phyloP scores from a whole-genome alignment of 2,329 filamentous ascomycete genomes.

The Trichoderma pleuroti region DNA sequence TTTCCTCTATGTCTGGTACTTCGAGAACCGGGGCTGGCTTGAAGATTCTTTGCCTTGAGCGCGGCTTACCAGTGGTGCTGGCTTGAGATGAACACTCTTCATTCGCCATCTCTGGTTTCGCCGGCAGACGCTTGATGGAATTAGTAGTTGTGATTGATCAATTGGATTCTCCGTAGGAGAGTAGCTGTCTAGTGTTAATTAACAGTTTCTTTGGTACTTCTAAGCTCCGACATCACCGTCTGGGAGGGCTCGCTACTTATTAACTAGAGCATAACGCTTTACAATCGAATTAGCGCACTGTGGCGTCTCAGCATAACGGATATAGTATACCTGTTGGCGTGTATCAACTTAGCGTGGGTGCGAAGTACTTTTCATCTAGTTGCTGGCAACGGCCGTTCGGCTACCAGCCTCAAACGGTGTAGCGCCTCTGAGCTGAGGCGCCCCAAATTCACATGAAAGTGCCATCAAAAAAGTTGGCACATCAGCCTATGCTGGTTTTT shows the following conservation, averaged over 20 bases:
- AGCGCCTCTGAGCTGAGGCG: not conserved
- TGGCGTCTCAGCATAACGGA: not conserved
- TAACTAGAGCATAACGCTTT: constrained; percentile 8
- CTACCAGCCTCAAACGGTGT: not conserved
- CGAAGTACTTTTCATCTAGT: not conserved
- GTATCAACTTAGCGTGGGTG: not conserved
- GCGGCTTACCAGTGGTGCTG: constrained; percentile 23
- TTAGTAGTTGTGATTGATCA: no score
- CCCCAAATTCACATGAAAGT: not conserved
- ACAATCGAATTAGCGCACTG: not conserved
- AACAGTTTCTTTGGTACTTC: not conserved
- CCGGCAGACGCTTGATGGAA: not conserved
- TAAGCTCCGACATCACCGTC: not conserved
- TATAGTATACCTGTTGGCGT: not conserved
- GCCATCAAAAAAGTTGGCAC: not conserved
- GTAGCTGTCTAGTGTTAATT: not conserved
- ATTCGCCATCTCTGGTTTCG: not conserved
- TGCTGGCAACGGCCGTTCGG: not conserved
- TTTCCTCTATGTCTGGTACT: constrained; percentile 47
- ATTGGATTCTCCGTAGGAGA: not conserved
- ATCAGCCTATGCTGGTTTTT: not conserved
- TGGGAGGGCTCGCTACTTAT: not conserved
- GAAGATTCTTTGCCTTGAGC: constrained; percentile 39
- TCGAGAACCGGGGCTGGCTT: constrained; percentile 40
- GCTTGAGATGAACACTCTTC: not conserved